A percentile compares a stretch with the other conserved stretches of the same genome.
phyloP scores from a whole-genome alignment of 306 rosid species.

The Casuarina equisetifolia region DNA sequence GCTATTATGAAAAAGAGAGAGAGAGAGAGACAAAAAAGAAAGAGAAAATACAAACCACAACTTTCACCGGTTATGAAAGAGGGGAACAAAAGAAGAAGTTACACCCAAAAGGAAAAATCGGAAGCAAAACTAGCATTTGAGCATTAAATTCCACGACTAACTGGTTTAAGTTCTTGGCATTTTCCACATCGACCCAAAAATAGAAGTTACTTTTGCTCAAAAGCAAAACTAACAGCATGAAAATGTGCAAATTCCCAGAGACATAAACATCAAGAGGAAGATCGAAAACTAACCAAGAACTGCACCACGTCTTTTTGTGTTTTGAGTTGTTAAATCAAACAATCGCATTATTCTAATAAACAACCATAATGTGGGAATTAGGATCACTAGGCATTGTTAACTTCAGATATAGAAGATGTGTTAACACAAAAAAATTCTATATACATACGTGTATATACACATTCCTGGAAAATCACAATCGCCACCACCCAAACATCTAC shows the following conservation, averaged over 20 bases:
- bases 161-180: too few species aligned
- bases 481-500: conserved; percentile 10
- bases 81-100: too few species aligned
- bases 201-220: too few species aligned
- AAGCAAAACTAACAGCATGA: too few species aligned
- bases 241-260: too few species aligned
- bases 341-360: not conserved
- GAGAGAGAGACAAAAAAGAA: not conserved
- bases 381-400: conserved; percentile 15
- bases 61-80: too few species aligned
- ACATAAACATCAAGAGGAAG: not conserved
- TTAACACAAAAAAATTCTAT: not conserved
- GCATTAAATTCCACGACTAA: too few species aligned
- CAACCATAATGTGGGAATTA: conserved; percentile 21
- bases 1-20: too few species aligned
- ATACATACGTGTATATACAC: not conserved
- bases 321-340: conserved; percentile 4
- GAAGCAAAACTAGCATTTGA: too few species aligned
- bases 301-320: not conserved
- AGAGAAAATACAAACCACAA: not conserved
- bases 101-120: too few species aligned
- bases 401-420: conserved; percentile 2
- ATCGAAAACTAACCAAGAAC: conserved; percentile 22
- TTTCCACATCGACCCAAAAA: too few species aligned
- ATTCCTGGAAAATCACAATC: conserved; percentile 29